Evolutionary conservation across 257 asterid species (phyloP).

Genomic region (Hygrophila difformis): DNA sequence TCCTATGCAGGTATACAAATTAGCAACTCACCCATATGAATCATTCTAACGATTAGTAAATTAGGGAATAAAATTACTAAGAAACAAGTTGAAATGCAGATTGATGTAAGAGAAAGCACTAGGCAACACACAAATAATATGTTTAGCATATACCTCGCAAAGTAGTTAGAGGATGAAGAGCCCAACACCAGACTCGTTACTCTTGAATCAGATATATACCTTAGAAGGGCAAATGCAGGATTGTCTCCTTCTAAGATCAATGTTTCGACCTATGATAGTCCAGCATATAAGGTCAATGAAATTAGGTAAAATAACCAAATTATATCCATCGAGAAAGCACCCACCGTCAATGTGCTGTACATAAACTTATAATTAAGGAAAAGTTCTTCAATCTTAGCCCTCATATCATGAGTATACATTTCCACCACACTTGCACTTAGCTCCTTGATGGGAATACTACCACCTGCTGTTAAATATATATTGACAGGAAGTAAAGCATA

Average conservation of each 20-base stretch:
- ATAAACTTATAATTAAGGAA: slow-evolving; percentile 37
- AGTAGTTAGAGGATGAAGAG: slow-evolving; percentile 46
- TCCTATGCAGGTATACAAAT: slow-evolving; percentile 26
- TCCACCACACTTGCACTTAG: slow-evolving; percentile 50
- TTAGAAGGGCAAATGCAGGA: slow-evolving; percentile 59
- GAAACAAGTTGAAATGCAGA: background rate
- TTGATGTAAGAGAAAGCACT: background rate
- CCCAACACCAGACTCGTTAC: slow-evolving; percentile 60
- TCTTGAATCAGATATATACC: slow-evolving; percentile 46
- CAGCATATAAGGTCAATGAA: slow-evolving; percentile 16
- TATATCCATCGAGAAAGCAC: background rate
- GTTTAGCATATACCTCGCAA: slow-evolving; percentile 41
- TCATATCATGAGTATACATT: slow-evolving; percentile 47
- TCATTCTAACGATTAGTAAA: background rate
- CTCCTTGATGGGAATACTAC: slow-evolving; percentile 40
- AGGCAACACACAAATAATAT: background rate
- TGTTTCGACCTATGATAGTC: slow-evolving; percentile 42
- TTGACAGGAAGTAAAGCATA: background rate
- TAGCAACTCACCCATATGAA: slow-evolving; percentile 10
- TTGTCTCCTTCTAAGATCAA: slow-evolving; percentile 71
- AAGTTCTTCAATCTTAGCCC: slow-evolving; percentile 43
- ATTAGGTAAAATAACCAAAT: slow-evolving; percentile 10
- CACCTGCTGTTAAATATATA: slow-evolving; percentile 51
- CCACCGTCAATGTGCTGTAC: slow-evolving; percentile 38
- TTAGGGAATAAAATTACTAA: background rate